Percentiles rank a stretch among this genome's conserved stretches.
Conservation (phyloP, 2,329 filamentous ascomycete species). For the Coniochaeta prunicola region DNA sequence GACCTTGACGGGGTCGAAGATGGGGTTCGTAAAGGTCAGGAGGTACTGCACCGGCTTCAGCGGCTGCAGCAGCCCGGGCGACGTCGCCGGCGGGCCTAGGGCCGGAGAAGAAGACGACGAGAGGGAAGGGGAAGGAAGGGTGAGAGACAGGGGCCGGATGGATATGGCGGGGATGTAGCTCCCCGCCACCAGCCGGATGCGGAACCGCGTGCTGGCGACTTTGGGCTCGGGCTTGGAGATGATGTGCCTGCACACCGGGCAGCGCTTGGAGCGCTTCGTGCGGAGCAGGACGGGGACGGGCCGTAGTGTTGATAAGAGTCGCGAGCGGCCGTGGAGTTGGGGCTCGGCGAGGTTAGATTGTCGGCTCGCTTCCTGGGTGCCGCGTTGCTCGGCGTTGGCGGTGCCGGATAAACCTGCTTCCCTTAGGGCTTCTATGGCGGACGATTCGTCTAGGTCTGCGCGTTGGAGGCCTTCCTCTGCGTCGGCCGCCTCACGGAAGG, state of each 20-base stretch:
- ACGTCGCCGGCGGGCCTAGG: constrained; percentile 6
- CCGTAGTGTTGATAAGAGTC: constrained; percentile 67
- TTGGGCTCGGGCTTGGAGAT: constrained; percentile 92
- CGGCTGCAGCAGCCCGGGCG: constrained; percentile 39
- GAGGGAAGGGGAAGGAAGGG: constrained; percentile 14
- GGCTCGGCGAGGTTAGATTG: constrained; percentile 27
- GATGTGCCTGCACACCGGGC: constrained; percentile 87
- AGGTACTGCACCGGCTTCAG: constrained; percentile 68
- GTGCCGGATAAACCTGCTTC: constrained; percentile 58
- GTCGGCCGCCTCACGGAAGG: constrained; percentile 74
- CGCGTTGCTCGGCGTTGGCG: constrained; percentile 39
- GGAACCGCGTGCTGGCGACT: constrained; percentile 79
- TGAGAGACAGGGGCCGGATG: constrained; percentile 50
- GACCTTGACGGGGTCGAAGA: constrained; percentile 85
- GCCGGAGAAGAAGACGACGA: constrained; percentile 11
- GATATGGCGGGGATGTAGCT: constrained; percentile 81
- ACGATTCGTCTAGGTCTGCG: constrained; percentile 53
- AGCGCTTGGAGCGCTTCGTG: constrained; percentile 91
- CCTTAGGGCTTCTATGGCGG: constrained; percentile 52
- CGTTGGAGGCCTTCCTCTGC: constrained; percentile 65
- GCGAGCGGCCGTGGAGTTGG: constrained; percentile 37
- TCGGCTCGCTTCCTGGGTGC: constrained; percentile 25
- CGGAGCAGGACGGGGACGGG: constrained; percentile 77
- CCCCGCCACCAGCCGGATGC: constrained; percentile 82
- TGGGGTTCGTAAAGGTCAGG: constrained; percentile 84